Evolutionary conservation across 1,139 yeast genomes (phyloP), one percentile per base, ranked within the genome.

Genomic region (Saccharomycopsis phalli): DNA sequence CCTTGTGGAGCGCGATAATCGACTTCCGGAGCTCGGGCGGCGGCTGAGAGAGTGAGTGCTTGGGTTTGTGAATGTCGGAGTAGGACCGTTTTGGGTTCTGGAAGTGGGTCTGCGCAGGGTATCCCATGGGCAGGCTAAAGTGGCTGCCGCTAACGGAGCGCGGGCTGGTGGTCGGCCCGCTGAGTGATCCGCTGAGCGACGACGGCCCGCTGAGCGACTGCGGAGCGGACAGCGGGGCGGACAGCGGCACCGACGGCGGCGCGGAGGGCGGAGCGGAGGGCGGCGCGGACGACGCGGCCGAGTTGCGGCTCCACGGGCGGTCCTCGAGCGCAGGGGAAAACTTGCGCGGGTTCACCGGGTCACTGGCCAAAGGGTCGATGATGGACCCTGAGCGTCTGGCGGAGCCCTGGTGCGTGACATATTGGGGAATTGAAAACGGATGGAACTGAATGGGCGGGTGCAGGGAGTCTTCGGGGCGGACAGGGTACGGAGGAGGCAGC

Each of bases 281-380:
- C 14, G 29, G 29, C 29, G 13, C n/a, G n/a, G n/a, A n/a, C n/a
- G n/a, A n/a, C 13, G 29, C n/a, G 8, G 8, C 29, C 13, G 14
- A 26, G 29, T 14, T n/a, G 7, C 29, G 14, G 13, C 14, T 26
- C 14, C 14, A 26, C n/a, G 14, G 29, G 8, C 13, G 29, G 29
- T 14, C 5, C 5, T 4, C n/a, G 29, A n/a, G 29, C 14, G 13
- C 29, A 14, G 14, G n/a, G n/a, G n/a, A n/a, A n/a, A n/a, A 5
- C 29, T 26, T 26, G 5, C n/a, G 29, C 14, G 8, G 7, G 5
- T 11, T 11, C 25, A 10, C 8, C 6, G 31, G 31, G 6, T 11
- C 33, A 19, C 11, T 19, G 11, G 45, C 35, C 34, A 41, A 36
- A 4, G 44, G 41, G 35, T 40, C 41, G 10, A 40, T 28, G 27